Conservation (phyloP, 2,329 filamentous ascomycete genomes). For the Fonsecaea erecta region DNA sequence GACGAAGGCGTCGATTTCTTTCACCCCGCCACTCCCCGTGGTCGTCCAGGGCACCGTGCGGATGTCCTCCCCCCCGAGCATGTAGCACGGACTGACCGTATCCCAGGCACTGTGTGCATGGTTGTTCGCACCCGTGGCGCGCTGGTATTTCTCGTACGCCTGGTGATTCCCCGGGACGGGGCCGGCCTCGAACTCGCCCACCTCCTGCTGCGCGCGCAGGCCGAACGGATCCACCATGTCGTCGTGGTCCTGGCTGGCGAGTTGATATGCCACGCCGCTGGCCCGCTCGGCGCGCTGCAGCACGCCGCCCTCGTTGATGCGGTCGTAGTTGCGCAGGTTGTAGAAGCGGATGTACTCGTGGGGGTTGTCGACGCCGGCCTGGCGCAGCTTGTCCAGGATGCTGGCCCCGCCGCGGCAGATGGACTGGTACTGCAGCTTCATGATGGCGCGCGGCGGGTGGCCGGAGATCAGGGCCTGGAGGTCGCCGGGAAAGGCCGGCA, state of each 20-base stretch:
- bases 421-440: constrained; percentile 83
- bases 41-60: constrained; percentile 65
- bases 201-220: constrained; percentile 10
- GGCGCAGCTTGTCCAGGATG: constrained; percentile 72
- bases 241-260: constrained; percentile 50
- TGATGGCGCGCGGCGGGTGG: constrained; percentile 78
- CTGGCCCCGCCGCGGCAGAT: constrained; percentile 77
- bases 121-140: constrained; percentile 67
- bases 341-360: constrained; percentile 79
- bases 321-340: constrained; percentile 81
- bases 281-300: constrained; percentile 46
- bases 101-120: constrained; percentile 67
- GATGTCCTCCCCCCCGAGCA: constrained; percentile 75
- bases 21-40: constrained; percentile 54
- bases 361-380: constrained; percentile 71
- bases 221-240: constrained; percentile 53
- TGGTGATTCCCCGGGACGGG: not conserved
- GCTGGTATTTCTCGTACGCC: constrained; percentile 71
- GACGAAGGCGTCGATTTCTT: constrained; percentile 66
- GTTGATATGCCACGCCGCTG: constrained; percentile 51
- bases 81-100: constrained; percentile 77
- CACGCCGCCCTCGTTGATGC: constrained; percentile 64
- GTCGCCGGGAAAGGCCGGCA: constrained; percentile 81
- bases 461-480: constrained; percentile 75
- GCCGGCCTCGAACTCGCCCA: constrained; percentile 36